Percentiles rank a stretch among this genome's conserved stretches.
These are phyloP conservation scores for Hypocreales sp. DNA, from an alignment of 2,329 filamentous ascomycete genomes.

Conservation along the genomic window DNA sequence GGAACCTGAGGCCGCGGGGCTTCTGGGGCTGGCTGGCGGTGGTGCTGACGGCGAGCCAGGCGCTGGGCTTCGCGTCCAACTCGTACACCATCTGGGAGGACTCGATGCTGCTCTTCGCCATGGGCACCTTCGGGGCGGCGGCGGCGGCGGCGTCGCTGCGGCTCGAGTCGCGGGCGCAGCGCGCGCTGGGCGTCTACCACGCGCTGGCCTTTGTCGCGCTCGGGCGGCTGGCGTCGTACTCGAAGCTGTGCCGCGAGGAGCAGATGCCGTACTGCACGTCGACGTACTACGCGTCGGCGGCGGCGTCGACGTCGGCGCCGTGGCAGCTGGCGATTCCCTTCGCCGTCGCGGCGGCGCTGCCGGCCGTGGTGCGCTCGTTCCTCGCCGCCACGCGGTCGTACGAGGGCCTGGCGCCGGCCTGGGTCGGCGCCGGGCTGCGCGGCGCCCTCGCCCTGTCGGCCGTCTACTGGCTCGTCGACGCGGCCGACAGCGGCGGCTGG, in stretches of 20 bases:
- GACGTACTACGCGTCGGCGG: conserved; percentile 86
- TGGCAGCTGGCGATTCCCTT: conserved; percentile 82
- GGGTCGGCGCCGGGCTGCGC: conserved; percentile 71
- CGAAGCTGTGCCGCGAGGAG: conserved; percentile 88
- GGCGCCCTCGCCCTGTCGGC: conserved; percentile 61
- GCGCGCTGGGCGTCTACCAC: conserved; percentile 68
- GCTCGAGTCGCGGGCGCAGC: conserved; percentile 49
- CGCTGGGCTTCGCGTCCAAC: conserved; percentile 90
- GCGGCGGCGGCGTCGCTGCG: conserved; percentile 61
- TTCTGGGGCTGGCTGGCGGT: conserved; percentile 82
- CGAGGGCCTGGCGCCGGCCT: conserved; percentile 68
- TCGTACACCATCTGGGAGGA: conserved; percentile 99
- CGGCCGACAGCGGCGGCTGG: conserved; percentile 78
- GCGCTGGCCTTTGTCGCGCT: conserved; percentile 70
- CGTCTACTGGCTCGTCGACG: conserved; percentile 76
- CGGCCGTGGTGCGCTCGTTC: conserved; percentile 63
- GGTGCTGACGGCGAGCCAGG: conserved; percentile 71
- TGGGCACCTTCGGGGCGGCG: conserved; percentile 73
- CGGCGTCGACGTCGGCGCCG: conserved; percentile 78
- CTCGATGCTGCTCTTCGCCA: conserved; percentile 80
- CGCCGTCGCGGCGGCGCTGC: conserved; percentile 53
- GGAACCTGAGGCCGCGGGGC: conserved; percentile 49
- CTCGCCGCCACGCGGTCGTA: conserved; percentile 74
- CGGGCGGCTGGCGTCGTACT: conserved; percentile 68
- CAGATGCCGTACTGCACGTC: conserved; percentile 96